Conservation (phyloP, 208 protist genomes). For the Leishmania tropica region DNA sequence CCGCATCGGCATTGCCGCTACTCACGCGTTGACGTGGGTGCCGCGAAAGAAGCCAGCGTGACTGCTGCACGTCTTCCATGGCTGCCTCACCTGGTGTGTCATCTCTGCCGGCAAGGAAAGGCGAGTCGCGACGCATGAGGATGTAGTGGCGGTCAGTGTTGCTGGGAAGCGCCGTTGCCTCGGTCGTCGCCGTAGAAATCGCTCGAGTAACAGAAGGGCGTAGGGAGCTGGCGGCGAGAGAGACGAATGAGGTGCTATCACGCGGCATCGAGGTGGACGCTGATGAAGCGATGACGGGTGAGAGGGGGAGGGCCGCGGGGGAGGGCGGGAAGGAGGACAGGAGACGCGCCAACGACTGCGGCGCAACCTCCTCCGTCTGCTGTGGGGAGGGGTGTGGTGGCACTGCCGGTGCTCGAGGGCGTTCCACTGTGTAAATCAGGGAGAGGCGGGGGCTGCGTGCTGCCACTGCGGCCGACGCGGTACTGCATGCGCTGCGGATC, state of each 20-base stretch:
- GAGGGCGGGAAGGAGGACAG: neutral
- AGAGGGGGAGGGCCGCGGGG: neutral
- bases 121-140: neutral
- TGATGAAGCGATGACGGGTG: neutral
- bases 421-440: neutral
- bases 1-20: neutral
- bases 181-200: neutral
- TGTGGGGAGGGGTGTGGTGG: neutral
- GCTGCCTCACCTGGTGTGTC: neutral
- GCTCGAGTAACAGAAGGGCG: constrained; percentile 5
- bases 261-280: constrained; percentile 8
- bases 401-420: constrained; percentile 2
- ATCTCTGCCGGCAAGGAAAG: neutral
- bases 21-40: neutral
- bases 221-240: constrained; percentile 20
- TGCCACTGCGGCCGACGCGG: constrained; percentile 30
- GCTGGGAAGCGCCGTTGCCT: neutral
- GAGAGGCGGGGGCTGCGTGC: constrained; percentile 26
- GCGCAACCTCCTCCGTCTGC: neutral
- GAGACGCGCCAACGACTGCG: neutral
- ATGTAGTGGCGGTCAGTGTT: neutral
- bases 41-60: neutral
- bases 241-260: constrained; percentile 10
- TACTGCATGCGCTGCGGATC: constrained; percentile 26
- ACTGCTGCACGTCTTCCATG: neutral